Percentiles rank a stretch among this genome's conserved stretches.
These are phyloP conservation scores for Talaromyces piceae DNA, from an alignment of 2,329 filamentous ascomycete species.

Conservation along the genomic window DNA sequence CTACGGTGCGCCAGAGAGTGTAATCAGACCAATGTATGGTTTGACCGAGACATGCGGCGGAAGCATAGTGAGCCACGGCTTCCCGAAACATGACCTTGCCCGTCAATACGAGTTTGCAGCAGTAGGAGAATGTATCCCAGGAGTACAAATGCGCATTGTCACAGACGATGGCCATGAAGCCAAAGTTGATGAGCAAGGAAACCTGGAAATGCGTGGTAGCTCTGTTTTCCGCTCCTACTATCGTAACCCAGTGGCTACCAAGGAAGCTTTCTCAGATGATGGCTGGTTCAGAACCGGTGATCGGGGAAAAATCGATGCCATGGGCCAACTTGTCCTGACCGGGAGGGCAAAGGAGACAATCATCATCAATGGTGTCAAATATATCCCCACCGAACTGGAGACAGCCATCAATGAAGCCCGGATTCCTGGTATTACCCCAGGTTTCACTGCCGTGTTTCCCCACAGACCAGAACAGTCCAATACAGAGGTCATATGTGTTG, in stretches of 20 bases:
- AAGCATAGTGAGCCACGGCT: slow-evolving; percentile 6
- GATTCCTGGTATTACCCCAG: too few species aligned
- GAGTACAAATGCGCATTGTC: slow-evolving; percentile 18
- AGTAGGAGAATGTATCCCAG: slow-evolving; percentile 17
- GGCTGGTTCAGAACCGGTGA: slow-evolving; percentile 53
- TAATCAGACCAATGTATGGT: slow-evolving; percentile 18
- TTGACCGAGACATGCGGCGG: slow-evolving; percentile 16
- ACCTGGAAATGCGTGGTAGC: slow-evolving; percentile 33
- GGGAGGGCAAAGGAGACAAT: slow-evolving; percentile 41
- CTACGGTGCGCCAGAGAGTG: slow-evolving; percentile 18
- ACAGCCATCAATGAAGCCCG: background rate
- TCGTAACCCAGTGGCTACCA: slow-evolving; percentile 44
- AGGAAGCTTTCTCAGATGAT: slow-evolving; percentile 41
- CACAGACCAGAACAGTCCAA: too few species aligned
- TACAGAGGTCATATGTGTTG: too few species aligned
- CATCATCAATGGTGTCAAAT: slow-evolving; percentile 44
- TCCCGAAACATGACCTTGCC: slow-evolving; percentile 7
- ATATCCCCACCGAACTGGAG: slow-evolving; percentile 33
- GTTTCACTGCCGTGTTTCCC: too few species aligned
- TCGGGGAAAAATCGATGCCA: slow-evolving; percentile 29
- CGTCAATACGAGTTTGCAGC: slow-evolving; percentile 13
- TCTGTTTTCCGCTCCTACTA: slow-evolving; percentile 48
- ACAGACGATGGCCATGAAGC: background rate
- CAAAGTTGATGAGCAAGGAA: slow-evolving; percentile 9
- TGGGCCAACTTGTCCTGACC: slow-evolving; percentile 28